Conservation (phyloP, 495 filamentous ascomycete genomes). For the Neurospora sp. region DNA sequence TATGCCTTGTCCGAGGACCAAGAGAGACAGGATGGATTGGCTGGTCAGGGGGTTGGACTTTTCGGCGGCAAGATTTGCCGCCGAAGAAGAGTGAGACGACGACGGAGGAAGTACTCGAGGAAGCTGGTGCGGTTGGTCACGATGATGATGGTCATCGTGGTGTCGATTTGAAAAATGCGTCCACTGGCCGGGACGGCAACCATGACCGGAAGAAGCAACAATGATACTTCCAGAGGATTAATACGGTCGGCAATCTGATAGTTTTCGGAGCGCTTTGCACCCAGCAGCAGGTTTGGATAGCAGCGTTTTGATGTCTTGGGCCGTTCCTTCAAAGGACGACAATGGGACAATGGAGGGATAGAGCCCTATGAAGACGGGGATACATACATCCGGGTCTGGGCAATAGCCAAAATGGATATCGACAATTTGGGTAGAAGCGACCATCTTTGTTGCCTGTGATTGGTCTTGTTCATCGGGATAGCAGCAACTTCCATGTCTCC, state of each 20-base stretch:
- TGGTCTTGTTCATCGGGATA: too few species aligned
- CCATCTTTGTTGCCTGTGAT: too few species aligned
- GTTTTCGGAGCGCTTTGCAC: background rate
- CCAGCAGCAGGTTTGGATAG: background rate
- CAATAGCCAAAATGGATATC: too few species aligned
- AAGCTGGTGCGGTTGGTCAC: background rate
- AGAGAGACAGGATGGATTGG: constrained; percentile 64
- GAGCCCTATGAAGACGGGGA: too few species aligned
- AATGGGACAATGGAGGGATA: background rate
- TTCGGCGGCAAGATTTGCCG: constrained; percentile 24
- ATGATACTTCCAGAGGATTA: background rate
- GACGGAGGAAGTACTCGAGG: constrained; percentile 8
- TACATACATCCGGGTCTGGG: too few species aligned
- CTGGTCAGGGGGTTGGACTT: constrained; percentile 60
- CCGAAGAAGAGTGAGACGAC: constrained; percentile 3
- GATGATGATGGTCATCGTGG: background rate
- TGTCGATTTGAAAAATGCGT: background rate
- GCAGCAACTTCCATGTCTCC: too few species aligned
- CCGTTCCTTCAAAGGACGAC: background rate
- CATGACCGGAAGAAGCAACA: background rate
- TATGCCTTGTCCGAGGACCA: constrained; percentile 53
- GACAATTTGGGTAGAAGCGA: too few species aligned
- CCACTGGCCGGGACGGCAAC: background rate
- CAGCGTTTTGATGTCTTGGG: background rate
- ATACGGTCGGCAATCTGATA: background rate